Evolutionary conservation across 331 rosid genomes (phyloP), one percentile per base, ranked within the genome.

Genomic region (Malus hybrid): DNA sequence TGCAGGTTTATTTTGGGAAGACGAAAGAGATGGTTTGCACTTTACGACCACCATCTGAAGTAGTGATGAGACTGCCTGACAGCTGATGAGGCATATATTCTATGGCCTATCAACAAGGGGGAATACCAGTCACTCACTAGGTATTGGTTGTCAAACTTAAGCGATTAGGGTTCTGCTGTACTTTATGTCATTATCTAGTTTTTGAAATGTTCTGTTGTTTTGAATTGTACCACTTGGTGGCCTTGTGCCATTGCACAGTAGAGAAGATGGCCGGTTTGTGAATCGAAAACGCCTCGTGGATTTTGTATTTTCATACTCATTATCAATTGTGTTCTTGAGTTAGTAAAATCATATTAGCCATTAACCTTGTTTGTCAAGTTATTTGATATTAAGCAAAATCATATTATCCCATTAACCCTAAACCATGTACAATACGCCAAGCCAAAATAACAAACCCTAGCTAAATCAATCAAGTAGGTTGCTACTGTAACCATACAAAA

Each of bases 11-110:
- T 77, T 92, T 94, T 76, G 97, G 89, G 48, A 87, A 90, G 79
- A 94, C 97, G 9, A 94, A 93, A 89, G 99, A 94, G 89, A 92
- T 94, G 99, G 97, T 94, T 54, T 94, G 97, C 89, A 94, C 97
- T 31, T 81, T 94, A 79, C 86, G 97, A 78, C 97, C 99, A 64
- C 99, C 97, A 1, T 36, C 96, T 24, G 99, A 94, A 83, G 91
- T 91, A 64, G 90, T 75, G 80, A 81, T 89, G 88, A 91, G 88
- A 83, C 82, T 91, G 68, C 98, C 97, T 4, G 93, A 90, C 10
- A 63, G 79, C 65, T 82, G 69, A 73, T 67, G 48, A 20, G 69
- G 75, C 70, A 52, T 52, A 52, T 74, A 42, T 42, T 69, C 48
- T 14, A 8, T 56, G 55, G 56, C 56, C 22, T 7, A 7, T 67